Base-by-base conservation (phyloP, 495 filamentous ascomycete species). In the Neurospora sp. region DNA sequence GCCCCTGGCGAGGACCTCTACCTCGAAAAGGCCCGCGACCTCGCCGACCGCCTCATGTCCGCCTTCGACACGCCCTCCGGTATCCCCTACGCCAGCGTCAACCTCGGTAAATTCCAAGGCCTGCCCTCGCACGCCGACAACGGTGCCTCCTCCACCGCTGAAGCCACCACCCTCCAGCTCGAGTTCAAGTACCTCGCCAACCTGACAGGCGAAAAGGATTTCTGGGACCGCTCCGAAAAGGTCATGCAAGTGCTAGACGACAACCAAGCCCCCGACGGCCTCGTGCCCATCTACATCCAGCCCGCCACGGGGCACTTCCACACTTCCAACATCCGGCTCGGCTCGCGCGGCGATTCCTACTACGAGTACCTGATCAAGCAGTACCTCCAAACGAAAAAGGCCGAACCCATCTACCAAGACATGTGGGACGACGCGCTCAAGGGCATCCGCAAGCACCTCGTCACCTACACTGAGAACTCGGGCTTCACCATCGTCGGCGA, bases 311-410 rank as follows among this genome's bases (percentile, higher is more conserved):
- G 95, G 37, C 79, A 86, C 48, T 99, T 99, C 81, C 85, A 87
- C 53, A 93, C 92, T 31, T 81, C 89, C 4, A 96, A 97, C 75
- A 95, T 99, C 77, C 91, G 96, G 18, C 88, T 99, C 9, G 96
- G 96, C 45, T 97, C 92, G 76, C 87, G 96, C 71, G 96, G 95
- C 48, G 96, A 99, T 80, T 97, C 93, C 20, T 99, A 98, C 79
- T 99, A 99, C 82, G 93, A 98, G 81, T 98, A 97, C 80, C 89
- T 97, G 44, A 93, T 98, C 84, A 98, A 98, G 82, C 95, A 98
- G 79, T 97, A 96, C 79, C 85, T 96, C 4, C 96, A 98, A 78
- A 99, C 96, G 9, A 91, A 91, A 27, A 89, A 92, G 80, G 86
- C 94, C 75, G 96, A 99, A 79, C 86, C 89, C 1, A 82, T 98